Evolutionary conservation across 164 flowering plant genomes (phyloP).

Genomic region (Euptelea pleiosperma): DNA sequence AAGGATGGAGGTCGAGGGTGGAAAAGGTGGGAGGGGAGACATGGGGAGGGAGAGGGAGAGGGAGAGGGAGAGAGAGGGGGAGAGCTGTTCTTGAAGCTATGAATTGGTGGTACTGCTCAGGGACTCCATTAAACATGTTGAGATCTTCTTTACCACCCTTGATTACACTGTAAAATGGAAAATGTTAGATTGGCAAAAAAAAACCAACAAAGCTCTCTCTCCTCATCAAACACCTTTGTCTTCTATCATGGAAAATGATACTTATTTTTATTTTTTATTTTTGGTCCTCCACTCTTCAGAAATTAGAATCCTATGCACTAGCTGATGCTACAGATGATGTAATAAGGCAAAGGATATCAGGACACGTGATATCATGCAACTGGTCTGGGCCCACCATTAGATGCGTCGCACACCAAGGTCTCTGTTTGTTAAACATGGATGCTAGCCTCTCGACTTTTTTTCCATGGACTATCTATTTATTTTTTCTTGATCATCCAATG

Average conservation of each 20-base stretch:
- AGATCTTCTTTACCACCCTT: not conserved
- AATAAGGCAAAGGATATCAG: too few species aligned
- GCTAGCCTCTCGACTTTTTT: too few species aligned
- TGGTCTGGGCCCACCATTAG: too few species aligned
- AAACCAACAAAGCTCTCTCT: conserved; percentile 21
- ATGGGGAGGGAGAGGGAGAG: conserved; percentile 24
- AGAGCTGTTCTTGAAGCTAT: conserved; percentile 33
- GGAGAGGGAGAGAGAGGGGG: conserved; percentile 16
- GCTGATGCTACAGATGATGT: conserved; percentile 39
- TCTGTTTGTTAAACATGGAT: too few species aligned
- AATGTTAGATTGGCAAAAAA: too few species aligned
- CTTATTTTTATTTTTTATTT: conserved; percentile 1
- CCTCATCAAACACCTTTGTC: conserved; percentile 11
- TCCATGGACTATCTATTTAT: too few species aligned
- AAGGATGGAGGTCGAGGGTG: conserved; percentile 14
- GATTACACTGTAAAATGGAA: conserved; percentile 20
- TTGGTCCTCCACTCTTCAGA: conserved; percentile 14
- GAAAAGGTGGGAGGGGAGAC: conserved; percentile 14
- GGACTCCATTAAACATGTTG: conserved; percentile 59
- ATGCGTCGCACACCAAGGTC: too few species aligned
- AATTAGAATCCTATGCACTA: conserved; percentile 53
- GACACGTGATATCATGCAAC: too few species aligned
- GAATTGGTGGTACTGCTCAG: conserved; percentile 58
- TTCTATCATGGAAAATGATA: conserved; percentile 17
- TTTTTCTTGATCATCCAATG: too few species aligned